A percentile compares a stretch with the other conserved stretches of the same genome.
These are phyloP conservation scores for Elongisporangium prolatum DNA, from an alignment of 352 stramenopile genomes.

Conservation along the genomic window DNA sequence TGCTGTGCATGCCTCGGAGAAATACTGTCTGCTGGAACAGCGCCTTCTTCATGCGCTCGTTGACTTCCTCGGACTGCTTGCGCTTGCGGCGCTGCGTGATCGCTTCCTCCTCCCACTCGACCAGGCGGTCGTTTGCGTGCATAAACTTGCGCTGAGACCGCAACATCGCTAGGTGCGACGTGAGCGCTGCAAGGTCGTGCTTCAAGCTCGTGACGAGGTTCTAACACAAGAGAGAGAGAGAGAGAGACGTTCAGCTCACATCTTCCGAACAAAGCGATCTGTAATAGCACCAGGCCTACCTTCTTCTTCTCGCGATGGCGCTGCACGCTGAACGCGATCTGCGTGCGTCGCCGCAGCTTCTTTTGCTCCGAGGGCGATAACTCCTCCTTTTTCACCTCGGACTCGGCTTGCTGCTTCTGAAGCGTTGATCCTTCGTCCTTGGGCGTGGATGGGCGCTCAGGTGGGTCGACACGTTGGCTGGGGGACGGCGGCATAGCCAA, in stretches of 20 bases:
- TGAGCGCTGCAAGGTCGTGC: constrained; percentile 34
- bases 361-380: constrained; percentile 52
- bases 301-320: constrained; percentile 69
- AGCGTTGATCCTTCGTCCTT: background rate
- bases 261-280: too few species aligned
- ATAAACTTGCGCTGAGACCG: constrained; percentile 35
- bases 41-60: constrained; percentile 56
- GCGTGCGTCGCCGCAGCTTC: constrained; percentile 42
- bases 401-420: constrained; percentile 1
- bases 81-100: constrained; percentile 60
- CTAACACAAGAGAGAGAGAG: constrained; percentile 2
- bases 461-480: background rate
- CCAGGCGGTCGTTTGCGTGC: constrained; percentile 38
- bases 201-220: constrained; percentile 41
- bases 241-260: too few species aligned
- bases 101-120: constrained; percentile 51
- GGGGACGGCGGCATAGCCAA: too few species aligned
- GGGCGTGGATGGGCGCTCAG: background rate
- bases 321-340: constrained; percentile 67
- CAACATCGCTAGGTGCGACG: constrained; percentile 30
- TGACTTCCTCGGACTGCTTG: constrained; percentile 47
- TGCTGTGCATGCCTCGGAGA: constrained; percentile 36
- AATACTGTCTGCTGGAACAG: constrained; percentile 67
- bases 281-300: constrained; percentile 1
- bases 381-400: constrained; percentile 12